A percentile compares a stretch with the other conserved stretches of the same genome.
These are phyloP conservation scores for Geosmithia putterillii DNA, from an alignment of 2,329 filamentous ascomycete genomes.

Conservation along the genomic window DNA sequence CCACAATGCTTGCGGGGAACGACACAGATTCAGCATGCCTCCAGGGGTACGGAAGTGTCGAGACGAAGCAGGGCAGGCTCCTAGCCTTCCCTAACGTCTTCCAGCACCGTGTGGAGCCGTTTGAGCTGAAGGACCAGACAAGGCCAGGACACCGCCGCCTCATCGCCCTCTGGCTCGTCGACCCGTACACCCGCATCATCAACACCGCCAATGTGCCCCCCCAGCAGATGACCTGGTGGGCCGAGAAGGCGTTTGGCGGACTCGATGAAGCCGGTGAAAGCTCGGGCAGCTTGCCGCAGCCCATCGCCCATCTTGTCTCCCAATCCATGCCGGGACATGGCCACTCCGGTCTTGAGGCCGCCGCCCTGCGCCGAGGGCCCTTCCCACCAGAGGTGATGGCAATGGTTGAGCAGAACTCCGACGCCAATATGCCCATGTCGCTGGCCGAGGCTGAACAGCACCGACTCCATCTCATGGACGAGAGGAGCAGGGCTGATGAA, in stretches of 20 bases:
- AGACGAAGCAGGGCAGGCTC: conserved; percentile 1
- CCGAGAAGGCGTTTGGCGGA: too few relatives aligned
- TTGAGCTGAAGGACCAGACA: conserved; percentile 30
- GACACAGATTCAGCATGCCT: background rate
- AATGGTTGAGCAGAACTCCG: background rate
- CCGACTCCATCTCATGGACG: conserved; percentile 2
- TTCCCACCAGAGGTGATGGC: background rate
- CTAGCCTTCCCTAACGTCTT: conserved; percentile 4
- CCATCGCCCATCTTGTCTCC: too few relatives aligned
- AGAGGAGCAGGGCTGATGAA: background rate
- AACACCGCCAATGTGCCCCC: conserved; percentile 20
- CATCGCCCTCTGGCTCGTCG: conserved; percentile 39
- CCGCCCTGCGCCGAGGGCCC: background rate
- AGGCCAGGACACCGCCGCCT: conserved; percentile 38
- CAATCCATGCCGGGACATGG: too few relatives aligned
- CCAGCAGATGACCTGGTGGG: conserved; percentile 18
- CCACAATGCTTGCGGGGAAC: background rate
- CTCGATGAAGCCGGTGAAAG: background rate
- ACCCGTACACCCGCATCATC: conserved; percentile 27
- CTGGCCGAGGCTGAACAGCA: conserved; percentile 3
- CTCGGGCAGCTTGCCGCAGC: too few relatives aligned
- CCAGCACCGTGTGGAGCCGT: conserved; percentile 32
- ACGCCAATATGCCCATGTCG: background rate
- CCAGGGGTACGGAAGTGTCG: conserved; percentile 2
- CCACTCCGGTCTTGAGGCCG: background rate